These are phyloP conservation scores for Fusarium mundagurra DNA, from an alignment of 2,329 filamentous ascomycete species.

Conservation along the genomic window DNA sequence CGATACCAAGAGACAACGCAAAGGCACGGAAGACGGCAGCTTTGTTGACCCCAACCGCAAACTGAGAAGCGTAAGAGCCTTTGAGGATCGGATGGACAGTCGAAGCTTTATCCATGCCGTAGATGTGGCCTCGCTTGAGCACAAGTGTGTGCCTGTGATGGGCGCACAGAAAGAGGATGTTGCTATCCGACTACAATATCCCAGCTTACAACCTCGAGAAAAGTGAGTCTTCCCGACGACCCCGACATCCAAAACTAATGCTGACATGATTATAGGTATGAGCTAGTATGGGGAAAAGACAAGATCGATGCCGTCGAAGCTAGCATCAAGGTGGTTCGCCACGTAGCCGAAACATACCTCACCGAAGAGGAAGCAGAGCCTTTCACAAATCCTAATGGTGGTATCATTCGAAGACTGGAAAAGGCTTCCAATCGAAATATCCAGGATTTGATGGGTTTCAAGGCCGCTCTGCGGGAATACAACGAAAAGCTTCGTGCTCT, in stretches of 20 bases:
- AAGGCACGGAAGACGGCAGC: constrained; percentile 51
- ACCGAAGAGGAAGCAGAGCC: constrained; percentile 72
- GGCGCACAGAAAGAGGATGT: constrained; percentile 63
- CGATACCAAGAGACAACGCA: constrained; percentile 59
- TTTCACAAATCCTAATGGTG: constrained; percentile 77
- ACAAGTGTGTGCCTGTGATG: constrained; percentile 62
- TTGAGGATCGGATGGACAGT: constrained; percentile 54
- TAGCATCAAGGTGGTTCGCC: constrained; percentile 74
- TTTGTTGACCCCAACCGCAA: constrained; percentile 58
- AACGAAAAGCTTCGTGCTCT: constrained; percentile 75
- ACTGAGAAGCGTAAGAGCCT: constrained; percentile 58
- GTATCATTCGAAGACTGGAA: constrained; percentile 80
- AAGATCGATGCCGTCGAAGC: constrained; percentile 81
- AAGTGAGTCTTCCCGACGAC: constrained; percentile 56
- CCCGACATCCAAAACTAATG: background rate
- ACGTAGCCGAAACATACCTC: constrained; percentile 80
- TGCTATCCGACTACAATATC: constrained; percentile 81
- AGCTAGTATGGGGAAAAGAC: constrained; percentile 81
- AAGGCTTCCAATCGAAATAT: constrained; percentile 76
- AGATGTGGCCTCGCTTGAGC: constrained; percentile 62
- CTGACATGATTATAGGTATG: constrained; percentile 49
- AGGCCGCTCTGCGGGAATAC: constrained; percentile 77
- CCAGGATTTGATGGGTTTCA: constrained; percentile 73
- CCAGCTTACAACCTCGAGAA: constrained; percentile 75
- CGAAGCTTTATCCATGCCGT: constrained; percentile 67